Conservation (phyloP, 495 filamentous ascomycete genomes). For the Talaromyces adpressus region DNA sequence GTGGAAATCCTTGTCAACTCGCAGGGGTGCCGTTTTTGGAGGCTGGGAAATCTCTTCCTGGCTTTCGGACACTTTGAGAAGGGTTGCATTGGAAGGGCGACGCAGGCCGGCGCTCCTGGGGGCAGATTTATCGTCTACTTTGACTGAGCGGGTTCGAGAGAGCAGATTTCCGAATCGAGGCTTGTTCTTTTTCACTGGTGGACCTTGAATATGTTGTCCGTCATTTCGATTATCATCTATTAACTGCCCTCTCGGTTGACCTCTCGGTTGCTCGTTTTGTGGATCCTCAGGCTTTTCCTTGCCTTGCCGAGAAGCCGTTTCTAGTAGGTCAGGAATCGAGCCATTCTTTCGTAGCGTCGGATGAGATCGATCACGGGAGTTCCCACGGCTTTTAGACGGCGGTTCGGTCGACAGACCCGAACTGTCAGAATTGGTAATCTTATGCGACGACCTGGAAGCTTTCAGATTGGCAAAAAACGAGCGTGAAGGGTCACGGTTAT, state of each 20-base stretch:
- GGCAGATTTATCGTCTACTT: conserved; percentile 39
- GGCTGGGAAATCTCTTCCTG: conserved; percentile 20
- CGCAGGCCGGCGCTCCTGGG: conserved; percentile 23
- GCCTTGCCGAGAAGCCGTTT: conserved; percentile 5
- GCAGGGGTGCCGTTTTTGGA: conserved; percentile 54
- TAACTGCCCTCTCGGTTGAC: background rate
- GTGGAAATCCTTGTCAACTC: conserved; percentile 53
- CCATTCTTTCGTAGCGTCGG: conserved; percentile 15
- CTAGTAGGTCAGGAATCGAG: conserved; percentile 36
- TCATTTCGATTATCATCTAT: conserved; percentile 7
- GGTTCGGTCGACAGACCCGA: conserved; percentile 32
- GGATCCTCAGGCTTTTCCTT: conserved; percentile 2
- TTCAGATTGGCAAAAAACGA: conserved; percentile 53
- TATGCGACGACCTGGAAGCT: conserved; percentile 47
- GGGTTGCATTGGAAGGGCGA: conserved; percentile 35
- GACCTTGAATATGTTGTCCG: conserved; percentile 18
- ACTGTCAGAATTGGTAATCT: conserved; percentile 32
- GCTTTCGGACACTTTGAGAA: conserved; percentile 35
- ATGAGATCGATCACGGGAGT: conserved; percentile 29
- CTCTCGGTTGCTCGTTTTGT: background rate
- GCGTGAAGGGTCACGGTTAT: conserved; percentile 45
- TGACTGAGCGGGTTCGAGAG: conserved; percentile 61
- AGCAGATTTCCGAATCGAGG: conserved; percentile 51
- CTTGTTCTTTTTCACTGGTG: conserved; percentile 35
- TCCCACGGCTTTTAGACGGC: conserved; percentile 33